Evolutionary conservation across 2,329 filamentous ascomycete species (phyloP).

Genomic region (Fusarium tjaetaba): DNA sequence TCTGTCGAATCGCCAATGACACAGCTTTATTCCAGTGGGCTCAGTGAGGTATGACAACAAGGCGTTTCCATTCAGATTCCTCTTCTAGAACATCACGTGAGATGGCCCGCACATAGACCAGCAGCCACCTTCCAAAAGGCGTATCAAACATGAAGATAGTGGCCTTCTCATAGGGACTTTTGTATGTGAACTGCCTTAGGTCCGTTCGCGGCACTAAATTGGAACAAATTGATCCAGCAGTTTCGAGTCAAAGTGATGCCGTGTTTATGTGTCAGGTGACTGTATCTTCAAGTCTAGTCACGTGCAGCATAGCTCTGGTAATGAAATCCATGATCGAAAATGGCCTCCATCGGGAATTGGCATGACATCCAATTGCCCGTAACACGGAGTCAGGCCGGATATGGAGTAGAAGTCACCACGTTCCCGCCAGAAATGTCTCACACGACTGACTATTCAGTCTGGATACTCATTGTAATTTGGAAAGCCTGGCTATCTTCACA

Average conservation of each 20-base stretch:
- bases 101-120: background rate
- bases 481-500: slow-evolving; percentile 3
- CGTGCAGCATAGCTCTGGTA: background rate
- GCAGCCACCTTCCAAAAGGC: slow-evolving; percentile 24
- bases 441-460: slow-evolving; percentile 25
- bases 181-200: background rate
- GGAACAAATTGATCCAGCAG: slow-evolving; percentile 10
- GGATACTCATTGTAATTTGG: slow-evolving; percentile 31
- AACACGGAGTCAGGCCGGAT: background rate
- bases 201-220: background rate
- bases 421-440: background rate
- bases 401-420: background rate
- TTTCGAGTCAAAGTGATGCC: background rate
- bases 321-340: background rate
- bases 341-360: background rate
- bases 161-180: slow-evolving; percentile 14
- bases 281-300: background rate
- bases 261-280: background rate
- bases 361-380: background rate
- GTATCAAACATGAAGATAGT: slow-evolving; percentile 15
- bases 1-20: slow-evolving; percentile 23
- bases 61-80: slow-evolving; percentile 15
- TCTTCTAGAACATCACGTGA: slow-evolving; percentile 32
- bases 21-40: slow-evolving; percentile 17
- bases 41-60: slow-evolving; percentile 21